Percentiles rank a stretch among this genome's conserved stretches.
These are phyloP conservation scores for Scedosporium boydii DNA, from an alignment of 2,329 filamentous ascomycete genomes.

Conservation along the genomic window DNA sequence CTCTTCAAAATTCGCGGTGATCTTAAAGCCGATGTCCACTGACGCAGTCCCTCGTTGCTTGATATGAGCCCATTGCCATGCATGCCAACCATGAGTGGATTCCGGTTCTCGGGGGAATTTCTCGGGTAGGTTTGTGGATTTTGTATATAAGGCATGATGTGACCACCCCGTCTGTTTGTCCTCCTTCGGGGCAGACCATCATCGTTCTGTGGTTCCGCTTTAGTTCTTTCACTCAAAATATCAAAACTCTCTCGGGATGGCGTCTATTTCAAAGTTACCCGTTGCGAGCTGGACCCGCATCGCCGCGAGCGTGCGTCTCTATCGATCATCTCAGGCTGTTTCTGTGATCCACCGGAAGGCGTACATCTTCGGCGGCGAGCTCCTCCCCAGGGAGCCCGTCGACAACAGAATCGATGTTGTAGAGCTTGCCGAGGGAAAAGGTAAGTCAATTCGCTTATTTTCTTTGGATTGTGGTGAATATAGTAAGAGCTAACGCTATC, in stretches of 20 bases:
- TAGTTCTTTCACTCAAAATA: neutral
- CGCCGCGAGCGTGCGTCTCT: conserved; percentile 21
- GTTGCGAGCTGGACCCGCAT: conserved; percentile 17
- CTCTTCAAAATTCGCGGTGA: too few species aligned
- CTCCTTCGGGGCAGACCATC: too few species aligned
- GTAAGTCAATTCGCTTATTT: neutral
- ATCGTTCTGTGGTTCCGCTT: neutral
- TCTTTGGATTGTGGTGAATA: neutral
- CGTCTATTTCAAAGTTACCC: neutral
- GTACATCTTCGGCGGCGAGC: conserved; percentile 42
- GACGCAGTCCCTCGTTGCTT: too few species aligned
- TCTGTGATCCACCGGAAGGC: conserved; percentile 27
- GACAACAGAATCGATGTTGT: conserved; percentile 37
- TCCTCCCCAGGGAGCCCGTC: conserved; percentile 38
- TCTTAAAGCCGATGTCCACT: too few species aligned
- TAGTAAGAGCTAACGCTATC: neutral
- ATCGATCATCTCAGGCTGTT: conserved; percentile 40
- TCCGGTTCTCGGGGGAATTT: too few species aligned
- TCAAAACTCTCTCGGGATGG: neutral
- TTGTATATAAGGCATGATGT: too few species aligned
- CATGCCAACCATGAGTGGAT: too few species aligned
- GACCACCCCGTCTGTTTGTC: too few species aligned
- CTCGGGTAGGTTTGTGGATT: too few species aligned
- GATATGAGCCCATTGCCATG: too few species aligned
- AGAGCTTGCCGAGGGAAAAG: conserved; percentile 12